Percentiles rank a stretch among this genome's conserved stretches.
Evolutionary conservation across 1,284 basidiomycete genomes (phyloP).

Genomic region (Rhodotorula sp.): DNA sequence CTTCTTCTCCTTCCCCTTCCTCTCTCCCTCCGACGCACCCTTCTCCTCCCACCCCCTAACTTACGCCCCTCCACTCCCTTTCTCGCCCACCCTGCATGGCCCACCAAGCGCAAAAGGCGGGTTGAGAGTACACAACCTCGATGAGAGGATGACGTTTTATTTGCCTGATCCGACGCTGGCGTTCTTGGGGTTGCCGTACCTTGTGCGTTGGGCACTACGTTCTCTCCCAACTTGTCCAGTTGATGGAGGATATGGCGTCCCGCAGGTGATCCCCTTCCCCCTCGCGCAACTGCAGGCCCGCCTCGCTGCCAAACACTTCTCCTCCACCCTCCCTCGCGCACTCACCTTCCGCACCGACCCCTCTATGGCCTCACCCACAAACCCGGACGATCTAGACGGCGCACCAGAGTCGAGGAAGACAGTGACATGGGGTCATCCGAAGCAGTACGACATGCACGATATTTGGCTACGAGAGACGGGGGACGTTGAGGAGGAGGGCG

Average conservation of each 20-base stretch:
- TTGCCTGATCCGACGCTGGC: constrained; percentile 48
- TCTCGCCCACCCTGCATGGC: constrained; percentile 33
- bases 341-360: constrained; percentile 15
- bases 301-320: constrained; percentile 47
- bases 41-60: constrained; percentile 44
- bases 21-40: constrained; percentile 45
- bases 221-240: not conserved
- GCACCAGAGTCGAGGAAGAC: constrained; percentile 14
- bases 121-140: constrained; percentile 46
- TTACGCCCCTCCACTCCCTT: constrained; percentile 33
- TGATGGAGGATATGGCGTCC: not conserved
- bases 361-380: not conserved
- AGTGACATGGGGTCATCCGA: constrained; percentile 13
- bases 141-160: constrained; percentile 49
- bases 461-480: constrained; percentile 27
- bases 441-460: constrained; percentile 31
- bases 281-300: constrained; percentile 52
- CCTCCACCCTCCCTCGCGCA: constrained; percentile 38
- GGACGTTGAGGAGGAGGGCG: constrained; percentile 1
- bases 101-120: constrained; percentile 39
- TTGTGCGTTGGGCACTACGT: constrained; percentile 42
- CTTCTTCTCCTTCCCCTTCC: constrained; percentile 51
- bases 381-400: constrained; percentile 10
- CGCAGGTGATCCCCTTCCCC: constrained; percentile 51
- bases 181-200: constrained; percentile 44